These are phyloP conservation scores for Calonectria leucothoes DNA, from an alignment of 2,329 filamentous ascomycete genomes.

Conservation along the genomic window DNA sequence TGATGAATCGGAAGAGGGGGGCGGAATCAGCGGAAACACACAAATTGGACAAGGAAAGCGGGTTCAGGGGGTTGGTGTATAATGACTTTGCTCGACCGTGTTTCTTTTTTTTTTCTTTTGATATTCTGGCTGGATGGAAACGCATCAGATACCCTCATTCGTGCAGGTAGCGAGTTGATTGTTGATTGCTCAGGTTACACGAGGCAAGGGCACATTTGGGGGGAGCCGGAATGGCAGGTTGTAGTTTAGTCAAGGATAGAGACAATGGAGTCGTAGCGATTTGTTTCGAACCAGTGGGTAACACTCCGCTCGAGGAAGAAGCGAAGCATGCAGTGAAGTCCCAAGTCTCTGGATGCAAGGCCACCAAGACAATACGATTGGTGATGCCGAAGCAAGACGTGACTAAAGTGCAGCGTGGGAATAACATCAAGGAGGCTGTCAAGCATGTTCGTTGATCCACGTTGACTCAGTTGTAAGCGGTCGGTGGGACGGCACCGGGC, in stretches of 20 bases:
- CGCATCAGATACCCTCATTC: slow-evolving; percentile 46
- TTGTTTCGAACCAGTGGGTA: not conserved
- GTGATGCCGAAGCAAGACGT: not conserved
- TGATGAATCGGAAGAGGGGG: not conserved
- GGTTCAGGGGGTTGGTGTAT: not conserved
- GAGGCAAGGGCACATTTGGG: not conserved
- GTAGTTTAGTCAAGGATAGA: slow-evolving; percentile 10
- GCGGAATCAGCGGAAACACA: not conserved
- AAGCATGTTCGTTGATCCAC: not conserved
- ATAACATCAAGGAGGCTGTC: not conserved
- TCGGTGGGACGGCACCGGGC: slow-evolving; percentile 14
- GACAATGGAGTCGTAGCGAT: slow-evolving; percentile 21
- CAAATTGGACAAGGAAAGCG: not conserved
- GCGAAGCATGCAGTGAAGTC: not conserved
- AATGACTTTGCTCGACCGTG: slow-evolving; percentile 9
- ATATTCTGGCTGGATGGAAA: slow-evolving; percentile 38
- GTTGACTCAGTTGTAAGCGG: not conserved
- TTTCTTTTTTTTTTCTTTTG: slow-evolving; percentile 26
- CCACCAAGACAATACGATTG: not conserved
- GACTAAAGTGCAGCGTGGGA: not conserved
- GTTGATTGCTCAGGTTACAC: slow-evolving; percentile 27
- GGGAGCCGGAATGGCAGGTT: not conserved
- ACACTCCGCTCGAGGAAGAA: not conserved
- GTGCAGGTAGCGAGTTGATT: slow-evolving; percentile 35
- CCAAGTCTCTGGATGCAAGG: no score